A percentile compares a stretch with the other conserved stretches of the same genome.
These are phyloP conservation scores for Erodium moschatum DNA, from an alignment of 441 rosid species.

Conservation along the genomic window DNA sequence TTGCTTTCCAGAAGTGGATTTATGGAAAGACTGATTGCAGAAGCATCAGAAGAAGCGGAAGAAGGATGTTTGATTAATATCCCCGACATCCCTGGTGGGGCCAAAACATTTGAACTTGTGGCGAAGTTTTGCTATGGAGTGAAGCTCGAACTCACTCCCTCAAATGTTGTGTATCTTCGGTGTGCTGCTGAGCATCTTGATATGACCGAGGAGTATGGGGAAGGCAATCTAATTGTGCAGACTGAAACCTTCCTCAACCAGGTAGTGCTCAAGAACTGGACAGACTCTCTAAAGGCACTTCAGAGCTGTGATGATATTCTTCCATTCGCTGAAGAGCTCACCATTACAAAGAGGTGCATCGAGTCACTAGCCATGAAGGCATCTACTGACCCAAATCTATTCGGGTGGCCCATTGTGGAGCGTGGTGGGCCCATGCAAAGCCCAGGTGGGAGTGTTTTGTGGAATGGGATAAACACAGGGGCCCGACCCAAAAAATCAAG, in stretches of 20 bases:
- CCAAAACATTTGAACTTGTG: slow-evolving; percentile 83
- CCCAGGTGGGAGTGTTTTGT: slow-evolving; percentile 86
- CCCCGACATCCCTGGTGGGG: slow-evolving; percentile 67
- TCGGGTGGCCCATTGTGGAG: slow-evolving; percentile 89
- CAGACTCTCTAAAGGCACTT: slow-evolving; percentile 70
- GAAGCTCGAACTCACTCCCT: slow-evolving; percentile 81
- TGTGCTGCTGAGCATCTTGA: slow-evolving; percentile 84
- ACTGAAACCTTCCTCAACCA: slow-evolving; percentile 83
- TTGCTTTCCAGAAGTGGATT: slow-evolving; percentile 89
- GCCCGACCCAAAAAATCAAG: slow-evolving; percentile 65
- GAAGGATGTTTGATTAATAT: slow-evolving; percentile 56
- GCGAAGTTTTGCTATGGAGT: slow-evolving; percentile 96
- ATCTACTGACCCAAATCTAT: slow-evolving; percentile 72
- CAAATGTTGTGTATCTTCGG: slow-evolving; percentile 68
- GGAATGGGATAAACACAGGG: slow-evolving; percentile 97
- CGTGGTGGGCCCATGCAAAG: slow-evolving; percentile 91
- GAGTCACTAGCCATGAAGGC: slow-evolving; percentile 72
- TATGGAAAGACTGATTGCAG: slow-evolving; percentile 81
- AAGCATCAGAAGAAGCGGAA: slow-evolving; percentile 48
- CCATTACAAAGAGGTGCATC: slow-evolving; percentile 63
- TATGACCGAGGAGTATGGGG: slow-evolving; percentile 90
- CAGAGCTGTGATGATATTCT: slow-evolving; percentile 72
- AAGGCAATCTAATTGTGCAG: slow-evolving; percentile 63
- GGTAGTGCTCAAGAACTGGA: slow-evolving; percentile 75
- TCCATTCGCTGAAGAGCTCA: slow-evolving; percentile 55